Evolutionary conservation across 208 protist genomes (phyloP).

Genomic region (Crithidia thermophila): DNA sequence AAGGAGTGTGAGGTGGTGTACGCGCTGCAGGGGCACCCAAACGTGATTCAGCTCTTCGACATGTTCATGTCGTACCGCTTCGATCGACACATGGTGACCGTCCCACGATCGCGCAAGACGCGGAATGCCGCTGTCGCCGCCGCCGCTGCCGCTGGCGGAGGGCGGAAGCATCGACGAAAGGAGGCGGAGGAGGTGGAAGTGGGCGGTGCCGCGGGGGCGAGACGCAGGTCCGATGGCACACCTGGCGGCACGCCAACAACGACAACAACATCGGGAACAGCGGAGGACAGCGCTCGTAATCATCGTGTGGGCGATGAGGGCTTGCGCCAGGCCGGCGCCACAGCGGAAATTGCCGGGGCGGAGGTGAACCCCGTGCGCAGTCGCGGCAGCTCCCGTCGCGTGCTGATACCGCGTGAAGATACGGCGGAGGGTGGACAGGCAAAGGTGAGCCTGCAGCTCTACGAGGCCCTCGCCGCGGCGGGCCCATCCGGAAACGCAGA

Average conservation of each 20-base stretch:
- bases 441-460: too few species aligned
- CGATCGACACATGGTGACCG: slow-evolving; percentile 28
- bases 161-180: background rate
- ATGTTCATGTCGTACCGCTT: slow-evolving; percentile 82
- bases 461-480: too few species aligned
- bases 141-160: background rate
- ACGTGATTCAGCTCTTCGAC: slow-evolving; percentile 73
- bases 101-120: background rate
- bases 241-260: too few species aligned
- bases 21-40: slow-evolving; percentile 67
- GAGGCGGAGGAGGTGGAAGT: too few species aligned
- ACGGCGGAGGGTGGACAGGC: too few species aligned
- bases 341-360: background rate
- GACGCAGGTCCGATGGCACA: too few species aligned
- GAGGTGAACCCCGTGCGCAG: background rate
- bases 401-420: background rate
- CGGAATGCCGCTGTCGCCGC: background rate
- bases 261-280: background rate
- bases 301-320: background rate
- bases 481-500: background rate
- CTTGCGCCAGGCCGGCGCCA: too few species aligned
- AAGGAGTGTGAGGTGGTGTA: slow-evolving; percentile 70
- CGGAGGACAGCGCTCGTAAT: background rate
- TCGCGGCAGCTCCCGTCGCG: background rate
- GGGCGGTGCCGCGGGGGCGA: too few species aligned